Base-by-base conservation (phyloP, 140 eudicot species). In the Oenanthe javanica region DNA sequence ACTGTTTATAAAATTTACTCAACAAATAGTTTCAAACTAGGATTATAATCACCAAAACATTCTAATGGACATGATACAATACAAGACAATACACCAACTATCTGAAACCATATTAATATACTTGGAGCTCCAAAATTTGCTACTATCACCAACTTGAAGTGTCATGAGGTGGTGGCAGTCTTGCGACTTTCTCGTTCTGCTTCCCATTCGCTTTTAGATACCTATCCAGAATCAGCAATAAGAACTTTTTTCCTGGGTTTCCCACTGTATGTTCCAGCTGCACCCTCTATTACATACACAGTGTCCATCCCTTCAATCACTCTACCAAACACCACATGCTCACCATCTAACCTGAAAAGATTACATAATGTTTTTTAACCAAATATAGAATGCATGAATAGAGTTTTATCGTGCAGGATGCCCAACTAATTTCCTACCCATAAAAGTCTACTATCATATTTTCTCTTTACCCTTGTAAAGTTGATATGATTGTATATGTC, bases 241-340 rank as follows among this genome's bases (percentile, higher is more conserved):
- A 92, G 75, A 21, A 93, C 97, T 81, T 93, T 93, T 82, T 93
- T 93, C 82, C 97, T 89, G 51, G 98, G 98, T 79, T 91, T 93
- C 77, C 98, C 97, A 48, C 93, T 90, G 79, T 94, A 88, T 16
- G 97, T 94, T 75, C 98, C 98, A 1, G 97, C 98, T 75, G 92
- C 84, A 9, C 98, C 98, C 78, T 94, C 98, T 64, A 94, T 87
- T 25, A 90, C 94, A 50, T 84, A 94, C 50, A 94, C 96, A 27
- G 87, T 87, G 80, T 91, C 97, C 97, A 94, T 91, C 71, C 98
- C 97, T 72, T 94, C 97, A 4, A 94, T 87, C 38, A 94, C 96
- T 86, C 86, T 86, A 13, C 97, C 97, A 80, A 92, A 94, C 45
- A 86, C 96, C 15, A 94, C 94, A 82, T 91, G 97, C 86, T 90